Percentiles rank a stretch among this genome's conserved stretches.
These are phyloP conservation scores for Rutstroemia sp. DNA, from an alignment of 2,329 filamentous ascomycete species.

Conservation along the genomic window DNA sequence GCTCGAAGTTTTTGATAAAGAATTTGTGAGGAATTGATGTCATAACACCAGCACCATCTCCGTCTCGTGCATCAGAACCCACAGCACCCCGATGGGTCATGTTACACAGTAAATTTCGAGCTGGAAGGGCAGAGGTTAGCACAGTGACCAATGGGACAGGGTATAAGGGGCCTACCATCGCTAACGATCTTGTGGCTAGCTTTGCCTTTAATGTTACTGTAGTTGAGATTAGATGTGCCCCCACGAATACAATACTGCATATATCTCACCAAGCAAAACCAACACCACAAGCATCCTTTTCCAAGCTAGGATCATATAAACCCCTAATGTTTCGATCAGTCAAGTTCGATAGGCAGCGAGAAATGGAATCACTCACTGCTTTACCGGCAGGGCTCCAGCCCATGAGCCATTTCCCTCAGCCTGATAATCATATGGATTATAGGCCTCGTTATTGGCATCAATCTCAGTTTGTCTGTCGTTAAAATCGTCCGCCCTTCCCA, in stretches of 20 bases:
- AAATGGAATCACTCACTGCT: constrained; percentile 54
- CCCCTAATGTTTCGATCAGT: constrained; percentile 40
- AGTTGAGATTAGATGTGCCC: constrained; percentile 17
- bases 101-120: constrained; percentile 93
- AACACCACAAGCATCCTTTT: constrained; percentile 99
- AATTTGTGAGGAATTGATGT: constrained; percentile 97
- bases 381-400: constrained; percentile 91
- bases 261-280: constrained; percentile 86
- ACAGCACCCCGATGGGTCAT: constrained; percentile 99
- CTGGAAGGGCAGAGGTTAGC: constrained; percentile 40
- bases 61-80: constrained; percentile 94
- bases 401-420: constrained; percentile 78
- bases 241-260: neutral
- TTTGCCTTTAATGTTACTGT: constrained; percentile 92
- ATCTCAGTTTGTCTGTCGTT: constrained; percentile 59
- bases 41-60: constrained; percentile 98
- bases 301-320: constrained; percentile 90
- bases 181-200: constrained; percentile 97
- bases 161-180: constrained; percentile 59
- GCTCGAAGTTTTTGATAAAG: constrained; percentile 97
- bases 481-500: constrained; percentile 59
- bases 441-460: constrained; percentile 52
- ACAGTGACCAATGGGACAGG: neutral
- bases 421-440: constrained; percentile 77
- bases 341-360: neutral